Base-by-base conservation (phyloP, 768 basidiomycete genomes). In the Tylopilus sp. region DNA sequence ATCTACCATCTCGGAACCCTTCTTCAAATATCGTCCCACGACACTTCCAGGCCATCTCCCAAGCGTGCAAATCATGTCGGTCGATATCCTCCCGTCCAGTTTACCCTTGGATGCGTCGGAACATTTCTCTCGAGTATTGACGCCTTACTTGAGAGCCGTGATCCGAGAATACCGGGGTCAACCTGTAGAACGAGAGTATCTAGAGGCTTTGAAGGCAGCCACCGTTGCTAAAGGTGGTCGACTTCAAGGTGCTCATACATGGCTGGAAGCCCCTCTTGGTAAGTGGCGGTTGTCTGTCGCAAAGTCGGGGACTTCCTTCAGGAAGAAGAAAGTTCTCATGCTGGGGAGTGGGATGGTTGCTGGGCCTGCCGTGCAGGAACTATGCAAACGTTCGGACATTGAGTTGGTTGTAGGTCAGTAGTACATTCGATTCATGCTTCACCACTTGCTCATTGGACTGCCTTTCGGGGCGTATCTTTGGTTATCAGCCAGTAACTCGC, bases 281-380 rank as follows among this genome's bases (percentile, higher is more conserved):
- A 64, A 67, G 50, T 84, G 77, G 70, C 69, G 69, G 54, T 53
- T 10, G 37, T 53, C 61, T 24, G 40, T 49, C 11, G 21, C 38
- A 4, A 54, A 52, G 42, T 21, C 28, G 17, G 37, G 54, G 48
- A 33, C 53, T 14, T 44, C 46, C 3, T 26, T 45, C 48, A 71
- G 53, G 59, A 84, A 81, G 71, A 86, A 86, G 73, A 82, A 78
- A 61, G 79, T 94, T 0, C 68, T 98, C 30, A 74, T 97, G 63
- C 78, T 98, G 3, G 95, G 95, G 9, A 92, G 89, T 50, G 95
- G 95, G n/a, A 92, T 97, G 85, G 95, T 98, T 19, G 92, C 93
- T 6, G 87, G 86, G 3, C 95, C 95, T 16, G 89, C 90, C 1
- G 85, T 92, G 4, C 82, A 88, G 47, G 80, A 87, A 62, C 77